Evolutionary conservation across 2,329 filamentous ascomycete species (phyloP).

Genomic region (Aspergillus luchuensis): DNA sequence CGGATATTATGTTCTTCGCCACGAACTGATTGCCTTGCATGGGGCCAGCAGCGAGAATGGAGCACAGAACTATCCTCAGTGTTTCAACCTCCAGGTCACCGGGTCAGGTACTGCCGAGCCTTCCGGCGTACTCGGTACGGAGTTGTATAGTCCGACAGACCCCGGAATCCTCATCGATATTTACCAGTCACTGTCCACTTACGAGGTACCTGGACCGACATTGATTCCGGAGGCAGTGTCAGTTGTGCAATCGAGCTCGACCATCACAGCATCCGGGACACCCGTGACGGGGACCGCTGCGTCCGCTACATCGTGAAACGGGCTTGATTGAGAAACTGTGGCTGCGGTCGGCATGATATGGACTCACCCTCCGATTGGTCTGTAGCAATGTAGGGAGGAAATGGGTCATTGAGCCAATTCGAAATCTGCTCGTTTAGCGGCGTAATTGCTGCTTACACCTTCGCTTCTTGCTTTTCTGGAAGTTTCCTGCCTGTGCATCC

Average conservation of each 20-base stretch:
- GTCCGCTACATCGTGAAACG: not conserved
- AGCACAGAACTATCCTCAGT: constrained; percentile 55
- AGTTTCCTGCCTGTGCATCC: not conserved
- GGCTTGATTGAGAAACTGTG: not conserved
- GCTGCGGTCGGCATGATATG: not conserved
- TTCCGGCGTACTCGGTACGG: constrained; percentile 51
- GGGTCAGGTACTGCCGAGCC: constrained; percentile 51
- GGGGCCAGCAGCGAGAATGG: constrained; percentile 43
- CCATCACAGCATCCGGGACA: constrained; percentile 19
- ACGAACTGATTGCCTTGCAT: constrained; percentile 56
- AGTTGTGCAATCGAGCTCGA: constrained; percentile 18
- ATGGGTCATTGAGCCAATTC: not conserved
- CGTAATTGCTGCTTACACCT: not conserved
- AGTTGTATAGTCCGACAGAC: constrained; percentile 57
- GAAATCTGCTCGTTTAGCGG: not conserved
- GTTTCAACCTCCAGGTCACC: constrained; percentile 61
- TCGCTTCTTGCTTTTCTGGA: not conserved
- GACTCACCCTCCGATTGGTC: not conserved
- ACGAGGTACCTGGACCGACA: constrained; percentile 20
- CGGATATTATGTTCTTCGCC: constrained; percentile 54
- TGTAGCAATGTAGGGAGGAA: not conserved
- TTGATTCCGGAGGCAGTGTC: constrained; percentile 17
- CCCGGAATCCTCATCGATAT: constrained; percentile 61
- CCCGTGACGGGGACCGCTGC: constrained; percentile 6
- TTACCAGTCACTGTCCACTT: constrained; percentile 40